Evolutionary conservation across 163 green algal species (phyloP).

Genomic region (Chlamydomonas reinhardtii): DNA sequence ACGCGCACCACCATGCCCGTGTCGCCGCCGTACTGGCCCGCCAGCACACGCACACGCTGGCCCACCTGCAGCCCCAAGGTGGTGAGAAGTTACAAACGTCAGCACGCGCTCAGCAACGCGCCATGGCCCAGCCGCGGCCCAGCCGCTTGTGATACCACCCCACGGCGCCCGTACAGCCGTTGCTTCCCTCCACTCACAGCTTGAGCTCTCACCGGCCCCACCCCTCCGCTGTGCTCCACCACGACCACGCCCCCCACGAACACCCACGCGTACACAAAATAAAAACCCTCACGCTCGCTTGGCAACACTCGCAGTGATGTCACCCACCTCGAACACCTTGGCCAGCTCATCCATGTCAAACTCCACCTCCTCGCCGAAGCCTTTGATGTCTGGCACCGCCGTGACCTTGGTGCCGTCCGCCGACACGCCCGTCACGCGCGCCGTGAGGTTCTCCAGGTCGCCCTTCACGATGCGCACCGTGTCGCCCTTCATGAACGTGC

Average conservation of each 20-base stretch:
- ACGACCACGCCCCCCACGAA: too few species aligned
- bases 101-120: too few species aligned
- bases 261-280: too few species aligned
- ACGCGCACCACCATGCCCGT: conserved; percentile 92
- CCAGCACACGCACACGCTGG: conserved; percentile 90
- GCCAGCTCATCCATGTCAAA: conserved; percentile 78
- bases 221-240: too few species aligned
- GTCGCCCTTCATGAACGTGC: conserved; percentile 77
- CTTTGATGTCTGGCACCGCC: conserved; percentile 70
- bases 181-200: too few species aligned
- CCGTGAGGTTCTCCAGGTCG: conserved; percentile 75
- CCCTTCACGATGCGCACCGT: conserved; percentile 63
- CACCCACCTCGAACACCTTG: conserved; percentile 93
- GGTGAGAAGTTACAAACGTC: too few species aligned
- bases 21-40: conserved; percentile 84
- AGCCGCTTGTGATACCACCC: too few species aligned
- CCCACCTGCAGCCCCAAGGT: conserved; percentile 69
- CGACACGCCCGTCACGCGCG: conserved; percentile 57
- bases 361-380: conserved; percentile 76
- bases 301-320: too few species aligned
- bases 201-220: too few species aligned
- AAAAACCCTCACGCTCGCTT: too few species aligned
- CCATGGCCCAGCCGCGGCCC: too few species aligned
- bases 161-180: too few species aligned
- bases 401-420: conserved; percentile 78